These are phyloP conservation scores for Xerocomus minutiporus DNA, from an alignment of 1,284 basidiomycete genomes.

Conservation along the genomic window DNA sequence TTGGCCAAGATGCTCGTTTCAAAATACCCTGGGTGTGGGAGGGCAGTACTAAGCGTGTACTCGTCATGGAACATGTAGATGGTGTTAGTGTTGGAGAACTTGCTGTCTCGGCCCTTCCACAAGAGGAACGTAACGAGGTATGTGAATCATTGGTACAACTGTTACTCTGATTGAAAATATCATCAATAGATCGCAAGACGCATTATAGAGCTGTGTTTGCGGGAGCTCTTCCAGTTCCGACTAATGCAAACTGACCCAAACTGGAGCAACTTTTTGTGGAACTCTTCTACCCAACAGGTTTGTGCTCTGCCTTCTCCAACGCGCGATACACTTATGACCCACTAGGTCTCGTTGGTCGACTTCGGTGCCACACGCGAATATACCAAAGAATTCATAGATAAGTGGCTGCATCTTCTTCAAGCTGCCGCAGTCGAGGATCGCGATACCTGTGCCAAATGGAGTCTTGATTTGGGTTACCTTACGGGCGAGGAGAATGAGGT, in stretches of 20 bases:
- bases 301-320: neutral
- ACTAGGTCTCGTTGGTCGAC: conserved; percentile 85
- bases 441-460: conserved; percentile 69
- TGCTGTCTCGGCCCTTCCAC: conserved; percentile 47
- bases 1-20: conserved; percentile 66
- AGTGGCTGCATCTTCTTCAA: conserved; percentile 77
- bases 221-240: conserved; percentile 87
- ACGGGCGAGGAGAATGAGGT: conserved; percentile 86
- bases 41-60: conserved; percentile 74
- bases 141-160: neutral
- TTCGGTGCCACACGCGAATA: conserved; percentile 94
- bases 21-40: conserved; percentile 86
- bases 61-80: conserved; percentile 86
- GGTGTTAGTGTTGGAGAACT: conserved; percentile 79
- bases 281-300: conserved; percentile 54
- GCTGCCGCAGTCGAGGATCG: conserved; percentile 74
- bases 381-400: conserved; percentile 82
- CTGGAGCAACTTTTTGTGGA: conserved; percentile 97
- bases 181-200: conserved; percentile 70
- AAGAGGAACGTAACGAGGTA: conserved; percentile 77
- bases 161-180: neutral
- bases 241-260: conserved; percentile 99
- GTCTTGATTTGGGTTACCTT: conserved; percentile 81
- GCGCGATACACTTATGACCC: neutral
- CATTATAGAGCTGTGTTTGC: conserved; percentile 83